Percentiles rank a stretch among this genome's conserved stretches.
Evolutionary conservation across 2,329 filamentous ascomycete genomes (phyloP).

Genomic region (Epichloe coenophiala): DNA sequence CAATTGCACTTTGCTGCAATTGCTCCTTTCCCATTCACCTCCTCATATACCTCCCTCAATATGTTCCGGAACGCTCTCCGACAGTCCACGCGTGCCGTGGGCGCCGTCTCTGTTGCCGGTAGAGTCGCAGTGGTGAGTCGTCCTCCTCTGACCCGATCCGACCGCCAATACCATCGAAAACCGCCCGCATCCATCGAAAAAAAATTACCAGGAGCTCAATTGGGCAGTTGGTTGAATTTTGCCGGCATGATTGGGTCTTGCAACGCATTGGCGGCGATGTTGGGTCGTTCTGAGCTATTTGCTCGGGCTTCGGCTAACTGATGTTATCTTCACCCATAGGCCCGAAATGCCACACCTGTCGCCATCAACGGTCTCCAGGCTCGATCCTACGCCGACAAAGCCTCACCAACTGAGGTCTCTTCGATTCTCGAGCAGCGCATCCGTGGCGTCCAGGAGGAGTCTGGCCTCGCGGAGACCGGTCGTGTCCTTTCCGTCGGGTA

Average conservation of each 20-base stretch:
- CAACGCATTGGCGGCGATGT: constrained; percentile 4
- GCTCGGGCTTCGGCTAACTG: constrained; percentile 39
- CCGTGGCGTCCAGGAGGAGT: constrained; percentile 94
- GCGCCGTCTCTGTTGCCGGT: constrained; percentile 82
- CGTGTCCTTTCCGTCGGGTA: constrained; percentile 98
- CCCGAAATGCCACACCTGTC: constrained; percentile 74
- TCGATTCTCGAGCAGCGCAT: constrained; percentile 99
- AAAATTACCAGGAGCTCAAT: constrained; percentile 21
- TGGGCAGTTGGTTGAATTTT: constrained; percentile 12
- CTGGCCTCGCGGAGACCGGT: constrained; percentile 92
- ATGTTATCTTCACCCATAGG: constrained; percentile 43
- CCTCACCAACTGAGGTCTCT: constrained; percentile 92
- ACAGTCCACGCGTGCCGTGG: constrained; percentile 90
- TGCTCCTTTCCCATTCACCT: constrained; percentile 41
- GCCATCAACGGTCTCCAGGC: constrained; percentile 49
- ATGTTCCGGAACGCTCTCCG: constrained; percentile 99
- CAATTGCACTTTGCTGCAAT: constrained; percentile 52
- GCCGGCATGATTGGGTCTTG: neutral
- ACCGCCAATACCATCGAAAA: constrained; percentile 33
- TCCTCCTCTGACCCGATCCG: constrained; percentile 26
- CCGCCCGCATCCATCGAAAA: constrained; percentile 18
- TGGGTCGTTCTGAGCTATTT: constrained; percentile 21
- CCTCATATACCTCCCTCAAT: constrained; percentile 38
- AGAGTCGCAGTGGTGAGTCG: constrained; percentile 88
- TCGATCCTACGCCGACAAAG: constrained; percentile 88